phyloP scores from a whole-genome alignment of 2,329 filamentous ascomycete species.

The Acarospora socialis region DNA sequence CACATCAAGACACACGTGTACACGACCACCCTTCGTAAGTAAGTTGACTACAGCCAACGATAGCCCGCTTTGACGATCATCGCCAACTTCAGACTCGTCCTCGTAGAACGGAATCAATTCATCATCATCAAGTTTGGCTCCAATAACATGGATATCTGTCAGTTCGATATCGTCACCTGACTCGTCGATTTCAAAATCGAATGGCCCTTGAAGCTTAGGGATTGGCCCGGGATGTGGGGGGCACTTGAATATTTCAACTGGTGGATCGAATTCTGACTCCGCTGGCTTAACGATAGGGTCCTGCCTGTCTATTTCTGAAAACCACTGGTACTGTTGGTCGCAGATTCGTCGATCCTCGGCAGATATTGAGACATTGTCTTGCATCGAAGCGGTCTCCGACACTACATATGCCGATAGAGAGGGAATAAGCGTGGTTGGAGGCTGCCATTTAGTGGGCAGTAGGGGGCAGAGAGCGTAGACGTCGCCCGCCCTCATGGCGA shows the following conservation, averaged over 20 bases:
- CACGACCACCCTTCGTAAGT: slow-evolving; percentile 38
- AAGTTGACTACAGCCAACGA: slow-evolving; percentile 45
- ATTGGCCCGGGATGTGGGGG: slow-evolving; percentile 40
- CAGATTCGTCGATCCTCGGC: slow-evolving; percentile 33
- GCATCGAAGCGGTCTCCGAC: slow-evolving; percentile 43
- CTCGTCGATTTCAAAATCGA: slow-evolving; percentile 37
- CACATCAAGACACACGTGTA: slow-evolving; percentile 46
- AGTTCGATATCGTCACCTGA: slow-evolving; percentile 40
- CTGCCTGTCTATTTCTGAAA: slow-evolving; percentile 40
- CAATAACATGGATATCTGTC: slow-evolving; percentile 45
- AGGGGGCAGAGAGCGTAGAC: slow-evolving; percentile 88
- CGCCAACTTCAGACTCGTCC: slow-evolving; percentile 27
- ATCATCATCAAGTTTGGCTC: slow-evolving; percentile 36
- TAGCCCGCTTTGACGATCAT: slow-evolving; percentile 34
- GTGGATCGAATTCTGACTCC: slow-evolving; percentile 25
- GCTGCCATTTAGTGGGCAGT: slow-evolving; percentile 73
- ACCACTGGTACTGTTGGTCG: slow-evolving; percentile 46
- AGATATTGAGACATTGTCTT: slow-evolving; percentile 26
- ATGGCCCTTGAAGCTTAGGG: slow-evolving; percentile 49
- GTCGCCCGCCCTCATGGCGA: slow-evolving; percentile 89
- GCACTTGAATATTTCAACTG: slow-evolving; percentile 41
- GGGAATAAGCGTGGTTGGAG: slow-evolving; percentile 60
- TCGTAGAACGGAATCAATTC: slow-evolving; percentile 39
- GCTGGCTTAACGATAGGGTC: slow-evolving; percentile 30
- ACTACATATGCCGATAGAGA: slow-evolving; percentile 73